Evolutionary conservation across 148 eudicot genomes (phyloP).

Genomic region (Pharnaceum exiguum): DNA sequence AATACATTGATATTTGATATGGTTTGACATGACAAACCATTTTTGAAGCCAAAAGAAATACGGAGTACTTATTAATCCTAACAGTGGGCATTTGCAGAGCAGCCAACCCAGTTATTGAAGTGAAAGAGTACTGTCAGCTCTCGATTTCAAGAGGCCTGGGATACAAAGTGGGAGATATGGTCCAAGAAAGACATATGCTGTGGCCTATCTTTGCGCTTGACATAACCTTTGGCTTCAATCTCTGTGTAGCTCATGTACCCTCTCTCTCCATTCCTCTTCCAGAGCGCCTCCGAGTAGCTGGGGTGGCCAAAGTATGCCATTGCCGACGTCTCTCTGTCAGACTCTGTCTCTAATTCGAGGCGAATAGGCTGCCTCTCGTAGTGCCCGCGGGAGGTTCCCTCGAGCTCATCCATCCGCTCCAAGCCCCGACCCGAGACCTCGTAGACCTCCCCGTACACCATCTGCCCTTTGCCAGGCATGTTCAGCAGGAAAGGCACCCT

Average conservation of each 20-base stretch:
- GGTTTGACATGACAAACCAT: too few relatives aligned
- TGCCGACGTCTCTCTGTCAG: neutral
- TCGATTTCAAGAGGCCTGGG: conserved; percentile 5
- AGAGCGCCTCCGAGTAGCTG: conserved; percentile 46
- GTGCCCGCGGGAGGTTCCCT: conserved; percentile 40
- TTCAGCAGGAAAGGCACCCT: conserved; percentile 61
- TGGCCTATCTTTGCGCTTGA: conserved; percentile 45
- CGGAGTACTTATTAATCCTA: too few relatives aligned
- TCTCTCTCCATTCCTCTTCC: conserved; percentile 39
- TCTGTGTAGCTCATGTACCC: conserved; percentile 28
- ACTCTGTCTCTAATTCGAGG: neutral
- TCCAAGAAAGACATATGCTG: conserved; percentile 31
- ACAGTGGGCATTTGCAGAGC: too few relatives aligned
- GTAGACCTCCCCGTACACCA: conserved; percentile 54
- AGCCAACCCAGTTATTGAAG: too few relatives aligned
- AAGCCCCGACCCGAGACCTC: conserved; percentile 36
- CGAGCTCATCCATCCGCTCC: conserved; percentile 46
- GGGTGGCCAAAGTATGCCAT: conserved; percentile 55
- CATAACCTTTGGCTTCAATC: conserved; percentile 35
- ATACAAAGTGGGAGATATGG: conserved; percentile 32
- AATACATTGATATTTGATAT: too few relatives aligned
- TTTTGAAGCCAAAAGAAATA: too few relatives aligned
- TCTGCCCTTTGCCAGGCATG: conserved; percentile 41
- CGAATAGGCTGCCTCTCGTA: conserved; percentile 47
- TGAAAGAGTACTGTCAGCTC: too few relatives aligned